Evolutionary conservation across 2,329 filamentous ascomycete genomes (phyloP), one percentile per base, ranked within the genome.

Genomic region (Talaromyces sp.): DNA sequence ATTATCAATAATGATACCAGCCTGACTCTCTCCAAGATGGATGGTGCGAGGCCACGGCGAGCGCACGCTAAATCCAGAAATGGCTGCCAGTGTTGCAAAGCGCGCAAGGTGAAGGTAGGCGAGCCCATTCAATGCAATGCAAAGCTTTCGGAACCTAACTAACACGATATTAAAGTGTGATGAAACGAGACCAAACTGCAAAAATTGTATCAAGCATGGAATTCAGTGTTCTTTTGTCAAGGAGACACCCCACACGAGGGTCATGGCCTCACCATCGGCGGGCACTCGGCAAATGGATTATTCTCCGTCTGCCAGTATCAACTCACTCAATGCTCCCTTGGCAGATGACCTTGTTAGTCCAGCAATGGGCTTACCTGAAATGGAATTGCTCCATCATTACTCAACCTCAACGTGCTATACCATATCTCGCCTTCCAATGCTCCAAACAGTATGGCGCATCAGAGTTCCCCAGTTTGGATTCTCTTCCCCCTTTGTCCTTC

Each of bases 301-400:
- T 55, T 33, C 50, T 23, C 52, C 18, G 47, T 9, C 51, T 31
- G 33, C 34, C 4, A 56, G 56, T 14, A 34, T 34, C 33, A 34
- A 10, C 10, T 10, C 33, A 34, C 3, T 10, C 9, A 34, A 10
- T 34, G 6, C 33, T 34, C 10, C 52, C 34, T 30, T 54, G 18
- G 30, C 2, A 18, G 18, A 54, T 14, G 31, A 6, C 8, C 5
- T 40, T 28, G 10, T 10, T 34, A 3, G 8, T 10, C 27, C 31
- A 23, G 62, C 56, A 9, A 34, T 70, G 16, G 63, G 60, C 28
- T 65, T 81, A 1, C 66, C 77, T 10, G 81, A 84, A 53, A 73
- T 84, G 8, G 81, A 85, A 65, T 75, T 85, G 1, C 72, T 85
- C 6, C 81, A 85, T 66, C 81, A 85, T 69, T 85, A 77, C 64